Percentiles rank a stretch among this genome's conserved stretches.
Evolutionary conservation across 495 filamentous ascomycete species (phyloP).

Genomic region (Xylaria venustula): DNA sequence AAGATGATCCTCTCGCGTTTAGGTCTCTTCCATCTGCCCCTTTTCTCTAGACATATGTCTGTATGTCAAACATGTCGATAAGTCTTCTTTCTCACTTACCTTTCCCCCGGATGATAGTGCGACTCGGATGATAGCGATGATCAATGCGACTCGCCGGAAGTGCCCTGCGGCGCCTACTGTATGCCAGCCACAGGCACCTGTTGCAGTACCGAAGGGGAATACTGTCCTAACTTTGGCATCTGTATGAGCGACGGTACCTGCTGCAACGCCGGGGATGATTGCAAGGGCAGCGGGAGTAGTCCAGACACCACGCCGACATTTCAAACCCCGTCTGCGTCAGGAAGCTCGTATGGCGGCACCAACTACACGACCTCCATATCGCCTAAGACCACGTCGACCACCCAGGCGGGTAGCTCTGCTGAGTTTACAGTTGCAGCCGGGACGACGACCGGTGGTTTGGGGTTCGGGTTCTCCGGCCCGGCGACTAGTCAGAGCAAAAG

Average conservation of each 20-base stretch:
- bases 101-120: neutral
- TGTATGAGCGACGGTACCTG: conserved; percentile 23
- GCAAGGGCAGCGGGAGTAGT: conserved; percentile 10
- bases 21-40: neutral
- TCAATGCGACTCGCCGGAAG: conserved; percentile 11
- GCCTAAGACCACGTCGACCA: neutral
- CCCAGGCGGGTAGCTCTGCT: too few relatives aligned
- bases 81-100: neutral
- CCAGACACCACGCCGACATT: conserved; percentile 15
- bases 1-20: neutral
- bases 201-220: conserved; percentile 17
- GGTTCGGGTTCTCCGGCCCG: neutral
- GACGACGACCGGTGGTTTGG: neutral
- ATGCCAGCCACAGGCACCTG: conserved; percentile 25
- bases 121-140: neutral
- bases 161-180: conserved; percentile 18
- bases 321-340: neutral
- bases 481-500: neutral
- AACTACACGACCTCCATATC: neutral
- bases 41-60: too few relatives aligned
- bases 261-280: conserved; percentile 18
- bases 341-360: neutral
- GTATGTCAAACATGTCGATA: too few relatives aligned
- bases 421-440: neutral
- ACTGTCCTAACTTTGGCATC: conserved; percentile 23